Conservation (phyloP, 345 rosid species). For the Syzygium aromaticum region DNA sequence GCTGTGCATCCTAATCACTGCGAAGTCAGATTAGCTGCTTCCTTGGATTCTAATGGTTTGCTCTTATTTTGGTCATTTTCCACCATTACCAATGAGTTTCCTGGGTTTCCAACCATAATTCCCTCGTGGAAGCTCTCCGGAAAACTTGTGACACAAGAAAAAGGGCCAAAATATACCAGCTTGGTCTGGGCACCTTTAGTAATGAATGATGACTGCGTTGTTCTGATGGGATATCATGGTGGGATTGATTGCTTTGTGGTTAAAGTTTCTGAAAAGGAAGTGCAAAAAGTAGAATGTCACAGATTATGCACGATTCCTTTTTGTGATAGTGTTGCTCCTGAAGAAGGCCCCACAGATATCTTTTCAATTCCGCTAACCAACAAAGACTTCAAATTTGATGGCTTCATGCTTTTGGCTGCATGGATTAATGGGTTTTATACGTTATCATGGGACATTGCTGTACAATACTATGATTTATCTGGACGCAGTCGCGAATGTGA, state of each 20-base stretch:
- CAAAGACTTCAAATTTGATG: constrained; percentile 33
- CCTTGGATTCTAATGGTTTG: constrained; percentile 73
- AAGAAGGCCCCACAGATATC: constrained; percentile 55
- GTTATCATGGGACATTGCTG: constrained; percentile 58
- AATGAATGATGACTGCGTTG: constrained; percentile 42
- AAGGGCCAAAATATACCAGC: constrained; percentile 48
- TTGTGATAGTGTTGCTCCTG: constrained; percentile 22
- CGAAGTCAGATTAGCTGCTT: constrained; percentile 49
- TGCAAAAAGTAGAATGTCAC: constrained; percentile 27
- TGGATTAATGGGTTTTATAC: constrained; percentile 63
- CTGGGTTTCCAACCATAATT: constrained; percentile 32
- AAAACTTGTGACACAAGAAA: constrained; percentile 32
- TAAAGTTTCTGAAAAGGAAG: constrained; percentile 26
- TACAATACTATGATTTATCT: constrained; percentile 38
- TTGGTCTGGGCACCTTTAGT: constrained; percentile 75
- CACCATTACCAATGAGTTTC: constrained; percentile 23
- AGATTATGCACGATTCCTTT: constrained; percentile 66
- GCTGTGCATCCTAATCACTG: constrained; percentile 45
- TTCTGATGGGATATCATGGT: constrained; percentile 59
- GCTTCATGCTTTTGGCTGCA: constrained; percentile 59
- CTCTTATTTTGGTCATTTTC: constrained; percentile 64
- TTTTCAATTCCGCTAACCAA: constrained; percentile 45
- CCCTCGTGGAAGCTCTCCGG: constrained; percentile 58
- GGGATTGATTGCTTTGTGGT: constrained; percentile 89
- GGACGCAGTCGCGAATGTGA: constrained; percentile 36